Conservation (phyloP, 129 eudicot species). For the Escallonia herrerae region DNA sequence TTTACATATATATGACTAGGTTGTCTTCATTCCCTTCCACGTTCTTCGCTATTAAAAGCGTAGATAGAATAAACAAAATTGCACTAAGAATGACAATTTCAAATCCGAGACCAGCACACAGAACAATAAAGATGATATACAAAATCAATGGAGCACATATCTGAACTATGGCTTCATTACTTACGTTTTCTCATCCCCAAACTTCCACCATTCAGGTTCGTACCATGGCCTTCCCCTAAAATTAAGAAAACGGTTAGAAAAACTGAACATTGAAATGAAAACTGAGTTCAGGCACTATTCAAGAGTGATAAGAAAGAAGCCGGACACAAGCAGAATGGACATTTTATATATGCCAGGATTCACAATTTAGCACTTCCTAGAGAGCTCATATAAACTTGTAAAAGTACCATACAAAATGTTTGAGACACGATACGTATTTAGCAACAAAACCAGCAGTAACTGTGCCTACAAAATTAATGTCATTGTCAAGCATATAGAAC, state of each 20-base stretch:
- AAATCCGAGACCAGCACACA: neutral
- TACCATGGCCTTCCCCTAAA: conserved; percentile 89
- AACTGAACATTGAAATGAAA: neutral
- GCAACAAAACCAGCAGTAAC: too few relatives aligned
- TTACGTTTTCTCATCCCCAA: conserved; percentile 92
- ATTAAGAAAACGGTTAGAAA: conserved; percentile 3
- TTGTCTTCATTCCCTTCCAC: too few relatives aligned
- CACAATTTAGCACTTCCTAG: too few relatives aligned
- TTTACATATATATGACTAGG: too few relatives aligned
- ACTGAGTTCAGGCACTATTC: neutral
- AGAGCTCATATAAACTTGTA: too few relatives aligned
- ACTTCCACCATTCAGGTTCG: conserved; percentile 99
- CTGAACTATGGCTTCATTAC: conserved; percentile 17
- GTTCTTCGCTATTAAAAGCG: too few relatives aligned
- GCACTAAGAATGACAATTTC: neutral
- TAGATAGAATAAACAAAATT: neutral
- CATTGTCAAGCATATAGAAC: too few relatives aligned
- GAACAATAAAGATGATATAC: too few relatives aligned
- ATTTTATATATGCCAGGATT: too few relatives aligned
- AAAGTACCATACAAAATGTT: too few relatives aligned
- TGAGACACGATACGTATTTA: too few relatives aligned
- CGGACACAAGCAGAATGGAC: neutral
- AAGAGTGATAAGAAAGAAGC: neutral
- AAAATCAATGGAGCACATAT: neutral
- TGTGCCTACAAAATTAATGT: too few relatives aligned